phyloP scores from a whole-genome alignment of 2,329 filamentous ascomycete species.

The Verticillium tricorpus region DNA sequence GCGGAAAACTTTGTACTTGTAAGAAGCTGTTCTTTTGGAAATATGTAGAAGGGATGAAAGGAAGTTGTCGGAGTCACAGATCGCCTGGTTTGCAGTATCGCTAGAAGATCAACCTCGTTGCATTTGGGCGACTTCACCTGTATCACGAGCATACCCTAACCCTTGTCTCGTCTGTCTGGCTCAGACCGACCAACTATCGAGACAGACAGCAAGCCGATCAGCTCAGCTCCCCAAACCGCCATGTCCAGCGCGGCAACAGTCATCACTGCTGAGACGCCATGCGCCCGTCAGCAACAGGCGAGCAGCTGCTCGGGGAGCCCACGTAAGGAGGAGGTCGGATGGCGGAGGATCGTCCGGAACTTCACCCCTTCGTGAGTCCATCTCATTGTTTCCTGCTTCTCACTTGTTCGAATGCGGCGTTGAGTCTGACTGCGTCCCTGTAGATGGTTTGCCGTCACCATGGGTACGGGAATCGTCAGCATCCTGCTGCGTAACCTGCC shows the following conservation, averaged over 20 bases:
- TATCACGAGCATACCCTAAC: neutral
- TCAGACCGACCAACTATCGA: neutral
- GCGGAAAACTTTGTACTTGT: neutral
- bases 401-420: neutral
- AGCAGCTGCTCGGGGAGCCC: constrained; percentile 7
- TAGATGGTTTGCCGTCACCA: constrained; percentile 55
- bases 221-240: neutral
- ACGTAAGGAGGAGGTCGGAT: constrained; percentile 31
- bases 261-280: neutral
- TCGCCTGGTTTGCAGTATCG: neutral
- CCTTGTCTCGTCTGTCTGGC: neutral
- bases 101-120: neutral
- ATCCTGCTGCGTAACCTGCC: constrained; percentile 59
- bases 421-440: neutral
- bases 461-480: constrained; percentile 66
- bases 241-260: neutral
- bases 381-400: neutral
- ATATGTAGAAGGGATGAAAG: neutral
- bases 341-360: constrained; percentile 43
- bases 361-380: constrained; percentile 48
- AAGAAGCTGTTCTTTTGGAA: neutral
- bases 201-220: neutral
- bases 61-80: neutral
- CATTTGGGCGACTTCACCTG: neutral
- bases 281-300: neutral